These are phyloP conservation scores for Ophiosphaerella korrae DNA, from an alignment of 2,329 filamentous ascomycete genomes.

Conservation along the genomic window DNA sequence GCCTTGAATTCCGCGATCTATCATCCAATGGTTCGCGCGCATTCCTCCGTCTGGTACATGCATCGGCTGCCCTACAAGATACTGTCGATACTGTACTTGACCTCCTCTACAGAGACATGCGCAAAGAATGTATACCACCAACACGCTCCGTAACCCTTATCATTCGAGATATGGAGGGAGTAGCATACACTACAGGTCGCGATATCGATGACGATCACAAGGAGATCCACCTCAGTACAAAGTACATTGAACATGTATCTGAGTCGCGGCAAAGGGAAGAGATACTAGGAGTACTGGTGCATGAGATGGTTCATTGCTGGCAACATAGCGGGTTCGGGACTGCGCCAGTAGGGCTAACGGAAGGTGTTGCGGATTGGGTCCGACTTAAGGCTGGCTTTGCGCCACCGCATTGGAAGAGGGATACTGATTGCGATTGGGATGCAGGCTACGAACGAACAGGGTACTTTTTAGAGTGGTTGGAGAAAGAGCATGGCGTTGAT, in stretches of 20 bases:
- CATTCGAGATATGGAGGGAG: constrained; percentile 77
- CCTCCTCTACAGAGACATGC: constrained; percentile 65
- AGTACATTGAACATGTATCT: constrained; percentile 65
- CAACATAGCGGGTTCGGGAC: constrained; percentile 71
- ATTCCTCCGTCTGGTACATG: constrained; percentile 72
- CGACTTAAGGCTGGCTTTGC: constrained; percentile 72
- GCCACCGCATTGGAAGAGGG: constrained; percentile 81
- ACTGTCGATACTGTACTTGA: constrained; percentile 72
- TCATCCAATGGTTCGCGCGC: constrained; percentile 62
- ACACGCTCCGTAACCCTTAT: constrained; percentile 87
- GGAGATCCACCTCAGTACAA: constrained; percentile 84
- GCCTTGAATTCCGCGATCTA: constrained; percentile 56
- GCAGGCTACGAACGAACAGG: constrained; percentile 88
- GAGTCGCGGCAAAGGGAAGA: constrained; percentile 57
- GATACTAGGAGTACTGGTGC: constrained; percentile 81
- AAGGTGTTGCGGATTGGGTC: constrained; percentile 94
- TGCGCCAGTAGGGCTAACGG: constrained; percentile 74
- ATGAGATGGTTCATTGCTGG: constrained; percentile 95
- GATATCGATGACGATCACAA: constrained; percentile 86
- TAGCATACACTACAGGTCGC: constrained; percentile 84
- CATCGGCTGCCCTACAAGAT: constrained; percentile 63
- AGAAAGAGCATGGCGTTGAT: constrained; percentile 62
- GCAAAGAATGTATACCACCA: constrained; percentile 53
- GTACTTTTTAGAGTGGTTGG: constrained; percentile 88
- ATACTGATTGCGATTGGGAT: constrained; percentile 72